Evolutionary conservation across 495 filamentous ascomycete genomes (phyloP).

Genomic region (Aspergillus campestris): DNA sequence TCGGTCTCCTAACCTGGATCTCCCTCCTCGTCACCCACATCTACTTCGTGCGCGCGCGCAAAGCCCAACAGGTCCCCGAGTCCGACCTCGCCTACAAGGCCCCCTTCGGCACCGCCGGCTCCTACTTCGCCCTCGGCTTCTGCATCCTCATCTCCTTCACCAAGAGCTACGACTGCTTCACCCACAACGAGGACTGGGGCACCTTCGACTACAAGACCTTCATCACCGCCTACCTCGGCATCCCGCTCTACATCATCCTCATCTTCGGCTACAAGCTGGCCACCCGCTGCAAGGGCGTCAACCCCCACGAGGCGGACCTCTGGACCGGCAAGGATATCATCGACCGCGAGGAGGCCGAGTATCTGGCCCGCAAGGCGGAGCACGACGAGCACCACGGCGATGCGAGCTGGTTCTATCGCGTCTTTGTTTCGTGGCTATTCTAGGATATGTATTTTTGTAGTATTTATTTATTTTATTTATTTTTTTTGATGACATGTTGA

Average conservation of each 20-base stretch:
- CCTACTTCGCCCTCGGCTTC: conserved; percentile 57
- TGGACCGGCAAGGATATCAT: conserved; percentile 65
- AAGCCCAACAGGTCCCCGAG: conserved; percentile 61
- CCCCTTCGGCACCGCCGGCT: conserved; percentile 59
- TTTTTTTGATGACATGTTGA: too few species aligned
- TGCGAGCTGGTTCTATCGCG: conserved; percentile 50
- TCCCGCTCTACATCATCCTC: conserved; percentile 66
- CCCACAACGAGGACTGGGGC: conserved; percentile 38
- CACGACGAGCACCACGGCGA: conserved; percentile 29
- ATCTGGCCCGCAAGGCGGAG: conserved; percentile 46
- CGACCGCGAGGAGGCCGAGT: conserved; percentile 65
- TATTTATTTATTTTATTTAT: not conserved
- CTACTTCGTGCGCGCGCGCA: conserved; percentile 64
- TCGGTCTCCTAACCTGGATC: conserved; percentile 76
- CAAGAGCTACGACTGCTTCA: conserved; percentile 73
- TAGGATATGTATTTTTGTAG: conserved; percentile 17
- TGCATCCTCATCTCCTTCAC: conserved; percentile 65
- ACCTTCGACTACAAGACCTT: conserved; percentile 65
- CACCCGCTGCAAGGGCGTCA: conserved; percentile 43
- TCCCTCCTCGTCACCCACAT: conserved; percentile 79
- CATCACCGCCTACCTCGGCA: conserved; percentile 74
- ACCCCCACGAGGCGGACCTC: conserved; percentile 55
- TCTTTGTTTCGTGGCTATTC: conserved; percentile 61
- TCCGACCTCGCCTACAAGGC: conserved; percentile 61
- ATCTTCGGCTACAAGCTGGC: conserved; percentile 62